These are phyloP conservation scores for Penicillium paxilli DNA, from an alignment of 495 filamentous ascomycete genomes.

Conservation along the genomic window DNA sequence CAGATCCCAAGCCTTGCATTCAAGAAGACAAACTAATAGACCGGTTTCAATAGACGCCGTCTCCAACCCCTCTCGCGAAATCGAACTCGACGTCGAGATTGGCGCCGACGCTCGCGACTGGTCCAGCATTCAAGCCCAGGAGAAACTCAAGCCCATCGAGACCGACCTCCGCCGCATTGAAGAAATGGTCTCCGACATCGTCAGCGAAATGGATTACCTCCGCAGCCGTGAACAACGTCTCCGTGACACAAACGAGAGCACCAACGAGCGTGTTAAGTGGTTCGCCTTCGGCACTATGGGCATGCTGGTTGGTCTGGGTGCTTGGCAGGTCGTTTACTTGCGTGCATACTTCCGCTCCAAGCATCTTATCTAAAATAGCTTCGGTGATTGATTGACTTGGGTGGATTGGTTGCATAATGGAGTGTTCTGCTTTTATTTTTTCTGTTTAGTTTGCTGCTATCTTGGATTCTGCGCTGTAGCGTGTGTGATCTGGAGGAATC, in stretches of 20 bases:
- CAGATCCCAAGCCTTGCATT: background rate
- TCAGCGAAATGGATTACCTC: slow-evolving; percentile 90
- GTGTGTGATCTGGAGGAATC: slow-evolving; percentile 24
- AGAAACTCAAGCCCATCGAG: slow-evolving; percentile 98
- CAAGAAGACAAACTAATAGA: background rate
- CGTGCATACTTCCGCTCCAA: slow-evolving; percentile 97
- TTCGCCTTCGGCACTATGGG: slow-evolving; percentile 95
- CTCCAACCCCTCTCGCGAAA: slow-evolving; percentile 66
- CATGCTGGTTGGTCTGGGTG: slow-evolving; percentile 85
- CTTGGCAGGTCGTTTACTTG: slow-evolving; percentile 96
- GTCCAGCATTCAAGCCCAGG: slow-evolving; percentile 91
- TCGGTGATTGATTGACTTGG: background rate
- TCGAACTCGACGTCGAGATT: slow-evolving; percentile 98
- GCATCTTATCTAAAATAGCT: slow-evolving; percentile 69
- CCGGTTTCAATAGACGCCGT: slow-evolving; percentile 24
- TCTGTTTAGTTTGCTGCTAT: slow-evolving; percentile 3
- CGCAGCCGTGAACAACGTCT: slow-evolving; percentile 89
- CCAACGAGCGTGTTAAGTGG: slow-evolving; percentile 98
- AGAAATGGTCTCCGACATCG: slow-evolving; percentile 79
- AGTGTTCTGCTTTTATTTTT: slow-evolving; percentile 11
- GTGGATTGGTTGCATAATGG: slow-evolving; percentile 15
- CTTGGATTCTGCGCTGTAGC: slow-evolving; percentile 8
- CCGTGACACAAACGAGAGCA: slow-evolving; percentile 98
- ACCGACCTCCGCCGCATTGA: slow-evolving; percentile 92
- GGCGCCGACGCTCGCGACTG: slow-evolving; percentile 98